A percentile compares a stretch with the other conserved stretches of the same genome.
These are phyloP conservation scores for Codiaeum variegatum DNA, from an alignment of 441 rosid species.

Conservation along the genomic window DNA sequence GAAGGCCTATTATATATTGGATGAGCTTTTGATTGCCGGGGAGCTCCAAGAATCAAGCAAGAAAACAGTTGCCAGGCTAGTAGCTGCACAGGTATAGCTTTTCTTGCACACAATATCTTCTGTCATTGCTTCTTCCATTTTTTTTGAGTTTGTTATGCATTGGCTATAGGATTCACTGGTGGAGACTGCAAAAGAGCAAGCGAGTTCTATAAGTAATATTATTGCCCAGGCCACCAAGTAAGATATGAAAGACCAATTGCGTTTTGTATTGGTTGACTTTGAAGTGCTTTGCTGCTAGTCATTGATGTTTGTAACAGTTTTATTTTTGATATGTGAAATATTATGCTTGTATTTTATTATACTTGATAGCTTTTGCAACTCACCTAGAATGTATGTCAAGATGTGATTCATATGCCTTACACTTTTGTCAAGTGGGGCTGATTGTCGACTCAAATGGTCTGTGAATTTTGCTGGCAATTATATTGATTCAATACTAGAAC, in stretches of 20 bases:
- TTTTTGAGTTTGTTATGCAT: slow-evolving; percentile 5
- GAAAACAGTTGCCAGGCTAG: slow-evolving; percentile 81
- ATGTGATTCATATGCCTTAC: slow-evolving; percentile 5
- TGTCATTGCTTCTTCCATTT: slow-evolving; percentile 2
- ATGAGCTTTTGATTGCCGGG: slow-evolving; percentile 86
- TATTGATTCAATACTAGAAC: background rate
- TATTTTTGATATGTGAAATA: slow-evolving; percentile 19
- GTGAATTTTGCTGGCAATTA: background rate
- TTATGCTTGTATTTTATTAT: slow-evolving; percentile 11
- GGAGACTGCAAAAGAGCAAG: slow-evolving; percentile 66
- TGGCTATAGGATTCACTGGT: slow-evolving; percentile 57
- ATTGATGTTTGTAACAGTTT: slow-evolving; percentile 7
- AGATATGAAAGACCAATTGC: background rate
- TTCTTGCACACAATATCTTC: background rate
- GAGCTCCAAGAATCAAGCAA: slow-evolving; percentile 99
- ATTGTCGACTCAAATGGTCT: background rate
- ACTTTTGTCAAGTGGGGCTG: slow-evolving; percentile 6
- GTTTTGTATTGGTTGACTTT: slow-evolving; percentile 19
- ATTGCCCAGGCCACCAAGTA: slow-evolving; percentile 48
- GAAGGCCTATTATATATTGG: slow-evolving; percentile 75
- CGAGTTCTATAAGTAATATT: slow-evolving; percentile 57
- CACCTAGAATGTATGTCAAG: slow-evolving; percentile 1
- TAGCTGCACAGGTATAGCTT: slow-evolving; percentile 70
- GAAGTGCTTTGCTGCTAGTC: slow-evolving; percentile 2
- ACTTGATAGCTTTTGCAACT: slow-evolving; percentile 8